Evolutionary conservation across 495 filamentous ascomycete species (phyloP).

Genomic region (Aspergillus homomorphus): DNA sequence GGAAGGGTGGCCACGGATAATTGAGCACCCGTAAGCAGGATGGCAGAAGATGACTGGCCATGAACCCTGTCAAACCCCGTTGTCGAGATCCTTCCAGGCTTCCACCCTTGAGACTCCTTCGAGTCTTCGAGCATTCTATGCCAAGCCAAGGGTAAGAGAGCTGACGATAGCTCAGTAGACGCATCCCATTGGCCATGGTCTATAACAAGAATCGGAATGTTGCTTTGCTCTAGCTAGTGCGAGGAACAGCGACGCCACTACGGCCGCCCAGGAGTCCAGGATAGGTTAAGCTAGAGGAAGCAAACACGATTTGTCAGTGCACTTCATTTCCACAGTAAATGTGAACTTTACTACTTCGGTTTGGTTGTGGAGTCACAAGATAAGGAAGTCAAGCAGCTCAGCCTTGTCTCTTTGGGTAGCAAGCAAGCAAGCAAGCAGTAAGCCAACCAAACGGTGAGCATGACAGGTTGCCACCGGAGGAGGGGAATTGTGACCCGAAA

Average conservation of each 20-base stretch:
- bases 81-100: not conserved
- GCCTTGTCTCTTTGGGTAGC: not conserved
- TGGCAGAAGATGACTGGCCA: not conserved
- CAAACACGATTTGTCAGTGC: not conserved
- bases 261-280: no score
- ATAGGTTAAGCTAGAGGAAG: no score
- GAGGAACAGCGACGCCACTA: not conserved
- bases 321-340: no score
- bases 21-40: not conserved
- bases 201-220: not conserved
- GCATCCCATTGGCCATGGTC: not conserved
- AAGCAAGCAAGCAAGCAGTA: not conserved
- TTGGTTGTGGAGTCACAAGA: not conserved
- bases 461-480: no score
- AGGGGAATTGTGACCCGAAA: no score
- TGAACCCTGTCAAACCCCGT: not conserved
- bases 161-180: not conserved
- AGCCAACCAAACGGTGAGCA: no score
- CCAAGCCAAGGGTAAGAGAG: not conserved
- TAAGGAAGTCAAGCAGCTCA: not conserved
- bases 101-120: not conserved
- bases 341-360: no score
- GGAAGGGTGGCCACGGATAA: not conserved
- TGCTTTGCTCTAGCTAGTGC: not conserved
- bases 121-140: not conserved